Conservation (phyloP, 2,329 filamentous ascomycete species). For the Ustulina deusta region DNA sequence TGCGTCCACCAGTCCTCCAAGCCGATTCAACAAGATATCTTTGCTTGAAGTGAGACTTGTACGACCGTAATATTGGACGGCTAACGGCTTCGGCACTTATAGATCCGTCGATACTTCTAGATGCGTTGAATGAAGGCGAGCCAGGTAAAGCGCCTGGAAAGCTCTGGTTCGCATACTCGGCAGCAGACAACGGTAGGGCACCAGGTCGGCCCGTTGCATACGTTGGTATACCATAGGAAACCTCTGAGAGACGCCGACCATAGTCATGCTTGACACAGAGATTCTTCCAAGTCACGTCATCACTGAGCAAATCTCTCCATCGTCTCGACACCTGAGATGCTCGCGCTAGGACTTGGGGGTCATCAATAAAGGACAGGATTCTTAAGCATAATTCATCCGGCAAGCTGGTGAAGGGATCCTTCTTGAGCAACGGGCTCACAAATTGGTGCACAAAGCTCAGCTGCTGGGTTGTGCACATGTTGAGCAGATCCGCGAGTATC, state of each 20-base stretch:
- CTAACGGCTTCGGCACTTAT: slow-evolving; percentile 54
- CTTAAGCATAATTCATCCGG: slow-evolving; percentile 93
- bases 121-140: slow-evolving; percentile 52
- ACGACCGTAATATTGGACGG: slow-evolving; percentile 79
- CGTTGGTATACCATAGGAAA: slow-evolving; percentile 54
- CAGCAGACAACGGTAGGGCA: slow-evolving; percentile 52
- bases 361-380: slow-evolving; percentile 95
- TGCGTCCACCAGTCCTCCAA: slow-evolving; percentile 91
- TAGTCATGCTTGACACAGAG: slow-evolving; percentile 97
- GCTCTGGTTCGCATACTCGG: slow-evolving; percentile 54
- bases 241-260: slow-evolving; percentile 68
- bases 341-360: slow-evolving; percentile 91
- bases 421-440: slow-evolving; percentile 92
- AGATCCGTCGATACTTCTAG: slow-evolving; percentile 69
- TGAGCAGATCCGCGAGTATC: slow-evolving; percentile 87
- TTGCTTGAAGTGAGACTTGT: slow-evolving; percentile 98
- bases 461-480: slow-evolving; percentile 94
- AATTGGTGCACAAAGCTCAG: slow-evolving; percentile 97
- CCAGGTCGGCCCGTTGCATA: slow-evolving; percentile 50
- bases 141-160: slow-evolving; percentile 60
- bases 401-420: slow-evolving; percentile 92
- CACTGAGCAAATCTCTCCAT: slow-evolving; percentile 92
- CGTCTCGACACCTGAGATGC: slow-evolving; percentile 95
- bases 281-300: slow-evolving; percentile 98
- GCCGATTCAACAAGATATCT: slow-evolving; percentile 96